Conservation (phyloP, 2,329 filamentous ascomycete genomes). For the Aureobasidium uvarum region DNA sequence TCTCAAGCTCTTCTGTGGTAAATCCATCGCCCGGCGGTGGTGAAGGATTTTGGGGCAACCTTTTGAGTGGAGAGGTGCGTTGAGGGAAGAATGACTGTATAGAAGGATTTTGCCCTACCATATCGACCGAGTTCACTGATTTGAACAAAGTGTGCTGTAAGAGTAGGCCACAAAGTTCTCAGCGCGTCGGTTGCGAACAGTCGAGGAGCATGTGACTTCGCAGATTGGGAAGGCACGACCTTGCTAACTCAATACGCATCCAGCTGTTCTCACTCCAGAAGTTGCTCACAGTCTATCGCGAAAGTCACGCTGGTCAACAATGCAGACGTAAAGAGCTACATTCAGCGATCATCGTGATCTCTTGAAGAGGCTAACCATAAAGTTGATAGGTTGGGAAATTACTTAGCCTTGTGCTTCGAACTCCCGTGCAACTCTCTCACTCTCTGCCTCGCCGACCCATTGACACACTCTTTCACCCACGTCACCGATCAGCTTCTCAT, state of each 20-base stretch:
- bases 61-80: constrained; percentile 30
- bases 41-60: constrained; percentile 27
- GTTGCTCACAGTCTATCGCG: not conserved
- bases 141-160: not conserved
- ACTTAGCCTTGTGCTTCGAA: constrained; percentile 19
- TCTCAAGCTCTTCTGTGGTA: constrained; percentile 47
- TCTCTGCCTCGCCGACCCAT: constrained; percentile 37
- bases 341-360: not conserved
- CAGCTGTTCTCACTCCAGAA: not conserved
- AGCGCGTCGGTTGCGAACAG: not conserved
- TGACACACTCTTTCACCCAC: constrained; percentile 39
- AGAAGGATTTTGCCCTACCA: constrained; percentile 35
- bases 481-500: constrained; percentile 41
- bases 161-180: not conserved
- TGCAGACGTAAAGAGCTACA: not conserved
- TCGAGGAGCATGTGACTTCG: not conserved
- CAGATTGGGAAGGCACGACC: not conserved
- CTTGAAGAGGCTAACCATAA: not conserved
- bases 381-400: not conserved
- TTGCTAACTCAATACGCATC: not conserved
- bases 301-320: not conserved
- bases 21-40: constrained; percentile 52
- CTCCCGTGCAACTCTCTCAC: constrained; percentile 27
- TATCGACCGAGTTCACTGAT: not conserved
- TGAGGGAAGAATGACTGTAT: constrained; percentile 48